These are phyloP conservation scores for Actinomortierella ambigua DNA, from an alignment of 371 early-diverging fungal species.

Conservation along the genomic window DNA sequence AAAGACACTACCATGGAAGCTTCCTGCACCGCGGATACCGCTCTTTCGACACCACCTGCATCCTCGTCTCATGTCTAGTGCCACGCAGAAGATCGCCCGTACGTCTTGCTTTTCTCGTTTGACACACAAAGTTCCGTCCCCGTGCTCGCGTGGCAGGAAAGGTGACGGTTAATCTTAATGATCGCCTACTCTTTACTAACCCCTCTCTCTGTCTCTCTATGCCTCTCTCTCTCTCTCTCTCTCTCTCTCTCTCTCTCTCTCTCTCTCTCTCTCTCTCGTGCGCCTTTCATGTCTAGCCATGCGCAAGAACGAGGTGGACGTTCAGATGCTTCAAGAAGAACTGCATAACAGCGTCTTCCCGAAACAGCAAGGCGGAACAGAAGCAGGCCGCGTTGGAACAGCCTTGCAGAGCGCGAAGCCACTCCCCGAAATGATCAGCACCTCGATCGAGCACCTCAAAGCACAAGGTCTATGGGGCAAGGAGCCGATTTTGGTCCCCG, in stretches of 20 bases:
- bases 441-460: slow-evolving; percentile 63
- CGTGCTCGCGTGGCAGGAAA: too few species aligned
- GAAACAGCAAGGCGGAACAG: not conserved
- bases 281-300: slow-evolving; percentile 7
- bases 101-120: too few species aligned
- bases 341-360: slow-evolving; percentile 55
- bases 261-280: not conserved
- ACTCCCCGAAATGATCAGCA: slow-evolving; percentile 43
- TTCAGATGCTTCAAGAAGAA: slow-evolving; percentile 57
- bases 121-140: too few species aligned
- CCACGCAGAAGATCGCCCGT: too few species aligned
- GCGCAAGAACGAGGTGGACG: slow-evolving; percentile 51
- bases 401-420: slow-evolving; percentile 8
- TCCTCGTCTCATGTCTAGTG: too few species aligned
- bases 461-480: slow-evolving; percentile 71
- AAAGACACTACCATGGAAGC: too few species aligned
- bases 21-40: too few species aligned
- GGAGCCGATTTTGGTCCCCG: slow-evolving; percentile 53
- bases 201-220: too few species aligned
- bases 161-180: too few species aligned
- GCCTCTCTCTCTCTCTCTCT: not conserved
- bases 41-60: too few species aligned
- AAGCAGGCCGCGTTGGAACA: too few species aligned
- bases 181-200: too few species aligned
- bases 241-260: not conserved